Evolutionary conservation across 495 filamentous ascomycete genomes (phyloP), one percentile per base, ranked within the genome.

Genomic region (Podospora fimiseda): DNA sequence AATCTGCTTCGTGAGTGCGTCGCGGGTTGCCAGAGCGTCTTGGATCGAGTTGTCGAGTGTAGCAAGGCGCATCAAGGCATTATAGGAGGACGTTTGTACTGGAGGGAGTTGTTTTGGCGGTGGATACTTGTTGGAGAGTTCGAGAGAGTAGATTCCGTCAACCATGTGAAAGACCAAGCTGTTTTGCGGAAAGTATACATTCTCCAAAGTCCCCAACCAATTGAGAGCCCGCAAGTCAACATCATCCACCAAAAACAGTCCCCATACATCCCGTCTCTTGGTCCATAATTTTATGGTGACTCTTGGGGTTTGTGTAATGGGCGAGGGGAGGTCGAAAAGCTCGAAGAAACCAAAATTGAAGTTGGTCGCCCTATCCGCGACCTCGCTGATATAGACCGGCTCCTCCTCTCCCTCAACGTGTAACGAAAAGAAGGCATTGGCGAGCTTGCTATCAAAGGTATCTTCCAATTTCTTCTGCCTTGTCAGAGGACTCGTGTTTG

Each of bases 11-110:
- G 88, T 80, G 8, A 98, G 69, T 46, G 77, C 78, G 52, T 87
- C 83, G 3, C 88, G 79, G 0, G 89, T 96, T 1, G 80, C 77
- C 0, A 96, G 66, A 4, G 91, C 90, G 61, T 98, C 93, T 67
- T 95, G 88, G 30, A 97, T 87, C 53, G 90, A 95, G 60, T 90
- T 87, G 53, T 96, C 90, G 36, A 98, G 73, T 48, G 89, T 96
- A 13, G 87, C 85, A 23, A 98, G 75, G 24, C 85, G 82, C 86
- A 96, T 94, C 41, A 98, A 71, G 1, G 88, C 82, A 61, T 94
- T 93, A 69, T 96, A 98, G 1, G 90, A 91, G 4, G 90, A 89
- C 1, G 88, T 93, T 0, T 70, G 55, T 14, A 72, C 24, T 13
- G 71, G 43, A 18, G 69, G 57, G 8, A 69, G 69, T 54, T 74